Percentiles rank a stretch among this genome's conserved stretches.
These are phyloP conservation scores for Dalbergia cochinchinensis DNA, from an alignment of 306 rosid genomes.

Conservation along the genomic window DNA sequence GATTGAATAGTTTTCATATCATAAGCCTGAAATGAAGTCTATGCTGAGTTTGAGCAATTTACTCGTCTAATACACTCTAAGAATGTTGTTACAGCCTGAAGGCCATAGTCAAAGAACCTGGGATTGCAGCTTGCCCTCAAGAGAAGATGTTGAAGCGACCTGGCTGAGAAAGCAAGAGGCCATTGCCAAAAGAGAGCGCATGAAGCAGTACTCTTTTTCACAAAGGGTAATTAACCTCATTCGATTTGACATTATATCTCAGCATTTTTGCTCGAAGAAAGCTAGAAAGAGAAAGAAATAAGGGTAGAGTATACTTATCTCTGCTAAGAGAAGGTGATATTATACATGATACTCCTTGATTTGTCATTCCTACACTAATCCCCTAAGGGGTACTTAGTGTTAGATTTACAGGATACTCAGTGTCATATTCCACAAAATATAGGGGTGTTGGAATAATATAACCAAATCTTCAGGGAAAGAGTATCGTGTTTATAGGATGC, in stretches of 20 bases:
- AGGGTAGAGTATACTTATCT: no score
- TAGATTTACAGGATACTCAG: no score
- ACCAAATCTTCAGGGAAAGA: no score
- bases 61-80: conserved; percentile 33
- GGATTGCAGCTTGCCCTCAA: conserved; percentile 67
- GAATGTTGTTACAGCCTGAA: conserved; percentile 59
- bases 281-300: no score
- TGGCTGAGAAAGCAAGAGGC: conserved; percentile 77
- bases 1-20: conserved; percentile 19
- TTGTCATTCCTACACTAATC: no score
- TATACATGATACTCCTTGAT: no score
- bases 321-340: no score
- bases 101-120: conserved; percentile 60
- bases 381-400: no score
- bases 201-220: conserved; percentile 84
- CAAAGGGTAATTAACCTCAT: conserved; percentile 62
- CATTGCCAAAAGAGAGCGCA: conserved; percentile 72
- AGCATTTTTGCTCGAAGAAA: no score
- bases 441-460: no score
- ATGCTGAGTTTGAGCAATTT: conserved; percentile 19
- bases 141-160: conserved; percentile 66
- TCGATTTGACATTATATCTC: not conserved
- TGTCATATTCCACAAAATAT: no score
- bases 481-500: no score
- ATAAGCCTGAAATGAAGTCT: not conserved